Percentiles rank a stretch among this genome's conserved stretches.
phyloP scores from a whole-genome alignment of 2,329 filamentous ascomycete species.

The Colletotrichum camelliae region DNA sequence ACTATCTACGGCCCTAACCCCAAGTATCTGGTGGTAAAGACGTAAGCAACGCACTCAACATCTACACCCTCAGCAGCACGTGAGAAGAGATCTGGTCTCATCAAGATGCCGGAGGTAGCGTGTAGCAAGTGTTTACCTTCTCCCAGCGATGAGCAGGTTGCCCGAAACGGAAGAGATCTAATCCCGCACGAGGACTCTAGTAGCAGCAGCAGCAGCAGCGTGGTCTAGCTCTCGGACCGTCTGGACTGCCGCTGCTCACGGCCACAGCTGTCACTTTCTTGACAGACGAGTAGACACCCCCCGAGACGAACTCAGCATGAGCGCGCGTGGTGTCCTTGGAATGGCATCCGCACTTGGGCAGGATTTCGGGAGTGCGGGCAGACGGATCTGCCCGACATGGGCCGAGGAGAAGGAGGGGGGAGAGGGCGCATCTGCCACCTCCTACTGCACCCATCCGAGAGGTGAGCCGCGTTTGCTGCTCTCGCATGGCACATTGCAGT shows the following conservation, averaged over 20 bases:
- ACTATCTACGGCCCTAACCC: background rate
- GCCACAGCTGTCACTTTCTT: background rate
- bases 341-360: background rate
- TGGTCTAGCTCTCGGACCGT: background rate
- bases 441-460: background rate
- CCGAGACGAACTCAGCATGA: background rate
- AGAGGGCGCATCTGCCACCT: background rate
- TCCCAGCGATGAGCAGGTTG: background rate
- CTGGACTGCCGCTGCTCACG: background rate
- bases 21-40: background rate
- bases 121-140: background rate
- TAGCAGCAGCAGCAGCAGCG: background rate
- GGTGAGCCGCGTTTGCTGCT: background rate
- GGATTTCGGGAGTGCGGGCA: background rate
- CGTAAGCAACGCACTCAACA: fast-evolving
- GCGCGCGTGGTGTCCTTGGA: background rate
- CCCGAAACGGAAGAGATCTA: background rate
- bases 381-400: background rate
- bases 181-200: background rate
- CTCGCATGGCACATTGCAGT: background rate
- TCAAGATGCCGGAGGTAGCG: background rate
- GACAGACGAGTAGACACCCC: background rate
- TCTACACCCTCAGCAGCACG: fast-evolving
- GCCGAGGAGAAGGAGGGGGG: background rate
- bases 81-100: background rate